Evolutionary conservation across 139 green algal genomes (phyloP).

Genomic region (Pleodorina starrii): DNA sequence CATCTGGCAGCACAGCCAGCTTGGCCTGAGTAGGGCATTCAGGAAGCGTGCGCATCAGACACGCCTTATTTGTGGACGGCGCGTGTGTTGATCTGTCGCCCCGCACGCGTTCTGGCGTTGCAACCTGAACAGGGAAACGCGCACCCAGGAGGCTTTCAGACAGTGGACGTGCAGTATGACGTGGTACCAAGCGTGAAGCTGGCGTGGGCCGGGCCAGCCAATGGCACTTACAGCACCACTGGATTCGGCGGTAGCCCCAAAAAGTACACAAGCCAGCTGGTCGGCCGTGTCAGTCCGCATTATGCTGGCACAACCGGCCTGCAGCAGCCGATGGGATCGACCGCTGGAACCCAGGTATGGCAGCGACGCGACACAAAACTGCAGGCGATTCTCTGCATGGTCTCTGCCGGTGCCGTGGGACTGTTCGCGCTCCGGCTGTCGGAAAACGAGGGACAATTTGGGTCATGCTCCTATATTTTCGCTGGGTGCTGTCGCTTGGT

Average conservation of each 20-base stretch:
- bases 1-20: no score
- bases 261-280: conserved; percentile 43
- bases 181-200: conserved; percentile 22
- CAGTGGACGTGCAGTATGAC: conserved; percentile 43
- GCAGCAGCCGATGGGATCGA: not conserved
- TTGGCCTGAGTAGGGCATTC: no score
- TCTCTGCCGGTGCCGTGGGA: no score
- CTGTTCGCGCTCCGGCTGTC: no score
- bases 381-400: no score
- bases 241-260: conserved; percentile 16
- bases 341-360: not conserved
- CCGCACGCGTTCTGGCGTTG: no score
- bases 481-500: no score
- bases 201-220: not conserved
- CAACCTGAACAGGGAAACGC: not conserved
- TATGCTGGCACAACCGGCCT: not conserved
- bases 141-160: not conserved
- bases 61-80: no score
- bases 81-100: no score
- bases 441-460: no score
- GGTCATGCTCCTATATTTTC: no score
- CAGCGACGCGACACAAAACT: not conserved
- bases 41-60: no score
- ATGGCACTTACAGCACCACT: conserved; percentile 9
- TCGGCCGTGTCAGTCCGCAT: conserved; percentile 22